Base-by-base conservation (phyloP, 305 asterid species). In the Solanum chacoense region DNA sequence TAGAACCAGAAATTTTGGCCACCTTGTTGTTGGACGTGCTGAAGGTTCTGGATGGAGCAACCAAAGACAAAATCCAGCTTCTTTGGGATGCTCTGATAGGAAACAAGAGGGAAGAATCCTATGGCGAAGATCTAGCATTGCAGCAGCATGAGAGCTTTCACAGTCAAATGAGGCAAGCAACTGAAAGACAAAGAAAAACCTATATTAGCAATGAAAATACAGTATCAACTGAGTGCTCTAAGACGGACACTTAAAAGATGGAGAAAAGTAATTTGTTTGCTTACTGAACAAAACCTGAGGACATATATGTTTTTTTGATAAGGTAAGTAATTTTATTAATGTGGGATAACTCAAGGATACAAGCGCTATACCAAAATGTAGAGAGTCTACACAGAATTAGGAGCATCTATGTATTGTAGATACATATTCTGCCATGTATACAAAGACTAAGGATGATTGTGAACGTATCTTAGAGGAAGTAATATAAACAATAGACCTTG, bases 41-140 rank as follows among this genome's bases (percentile, higher is more conserved):
- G 99, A 94, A 65, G 99, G 94, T 86, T 94, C 96, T 6, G 99
- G 99, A 92, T 96, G 99, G 93, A 97, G 99, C 88, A 97, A 92
- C 98, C 98, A 95, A 90, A 97, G 97, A 90, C 98, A 97, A 90
- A 96, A 95, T 34, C 98, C 98, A 92, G 99, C 99, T 94, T 96
- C 99, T 93, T 93, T 94, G 74, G 98, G 98, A 92, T 96, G 93
- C 92, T 94, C 96, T 36, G 96, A 94, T 75, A 96, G 95, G 90
- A 96, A 96, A 77, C 92, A 93, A 79, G 98, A 98, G 86, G 99
- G 99, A 88, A 97, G 99, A 92, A 97, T 95, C 95, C 99, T 93
- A 93, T 94, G 93, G 83, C 91, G 96, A 88, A 97, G 94, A 94
- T 96, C 96, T 84, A 89, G 92, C 99, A 97, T 95, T 89, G 99